These are phyloP conservation scores for Proteromonas lacertae DNA, from an alignment of 352 stramenopile genomes.

Conservation along the genomic window DNA sequence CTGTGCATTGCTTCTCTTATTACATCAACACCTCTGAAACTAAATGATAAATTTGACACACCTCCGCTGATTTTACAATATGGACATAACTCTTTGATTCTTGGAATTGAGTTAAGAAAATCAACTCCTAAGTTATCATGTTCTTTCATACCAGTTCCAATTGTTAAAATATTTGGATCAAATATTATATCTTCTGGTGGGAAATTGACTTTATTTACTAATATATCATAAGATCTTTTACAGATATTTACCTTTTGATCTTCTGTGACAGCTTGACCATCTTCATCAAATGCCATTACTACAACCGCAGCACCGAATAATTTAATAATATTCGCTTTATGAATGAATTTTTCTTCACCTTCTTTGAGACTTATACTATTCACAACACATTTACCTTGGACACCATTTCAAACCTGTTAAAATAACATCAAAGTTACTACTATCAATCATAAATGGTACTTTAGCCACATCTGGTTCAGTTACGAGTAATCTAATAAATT, in stretches of 20 bases:
- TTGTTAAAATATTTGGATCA: conserved; percentile 81
- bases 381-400: conserved; percentile 77
- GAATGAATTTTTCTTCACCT: conserved; percentile 69
- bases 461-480: conserved; percentile 74
- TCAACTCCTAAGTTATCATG: conserved; percentile 86
- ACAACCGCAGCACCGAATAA: conserved; percentile 69
- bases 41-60: conserved; percentile 71
- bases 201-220: conserved; percentile 62
- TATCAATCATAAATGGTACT: conserved; percentile 81
- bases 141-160: conserved; percentile 82
- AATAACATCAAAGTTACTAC: conserved; percentile 84
- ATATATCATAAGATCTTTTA: conserved; percentile 85
- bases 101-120: conserved; percentile 68
- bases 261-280: conserved; percentile 62
- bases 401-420: conserved; percentile 81
- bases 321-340: conserved; percentile 65
- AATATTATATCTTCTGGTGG: conserved; percentile 88
- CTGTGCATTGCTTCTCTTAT: conserved; percentile 70
- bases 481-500: conserved; percentile 81
- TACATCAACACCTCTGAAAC: conserved; percentile 80
- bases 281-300: conserved; percentile 87
- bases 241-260: conserved; percentile 81
- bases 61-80: conserved; percentile 72
- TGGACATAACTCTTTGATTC: conserved; percentile 71
- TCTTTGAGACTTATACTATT: conserved; percentile 90